Base-by-base conservation (phyloP, 2,329 filamentous ascomycete species). In the Graphilbum sp. region DNA sequence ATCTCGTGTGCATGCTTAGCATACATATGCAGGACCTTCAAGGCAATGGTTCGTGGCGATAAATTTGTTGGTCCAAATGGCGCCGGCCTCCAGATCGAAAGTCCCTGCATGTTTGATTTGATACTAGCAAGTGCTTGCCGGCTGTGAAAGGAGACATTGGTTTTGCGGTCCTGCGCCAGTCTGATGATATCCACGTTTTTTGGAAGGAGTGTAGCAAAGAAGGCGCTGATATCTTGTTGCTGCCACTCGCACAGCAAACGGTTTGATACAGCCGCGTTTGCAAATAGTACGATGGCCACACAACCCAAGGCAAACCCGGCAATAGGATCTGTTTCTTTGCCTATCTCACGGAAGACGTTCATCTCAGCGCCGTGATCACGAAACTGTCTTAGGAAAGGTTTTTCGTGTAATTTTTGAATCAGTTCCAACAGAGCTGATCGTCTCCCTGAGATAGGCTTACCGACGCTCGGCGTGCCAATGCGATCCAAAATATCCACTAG, bases 331-430 rank as follows among this genome's bases (percentile, higher is more conserved):
- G 63, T 56, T 49, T 79, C 72, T 35, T 63, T 61, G 1, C 63
- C 66, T 10, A 81, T 62, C 32, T 71, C 68, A 33, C 69, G 64
- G 37, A 85, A 69, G 15, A 95, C 62, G 23, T 69, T 70, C 38
- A 75, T 68, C 43, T 84, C 80, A 40, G 80, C 72, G 7, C 75
- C 73, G 46, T 84, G 77, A 43, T 86, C 77, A 17, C 80, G 67
- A 48, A 94, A 86, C 43, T 81, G 76, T 16, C 66, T 63, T 21
- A 72, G 61, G 47, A 82, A 86, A 1, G 62, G 63, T 48, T 75
- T 75, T 36, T 77, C 62, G 35, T 68, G 66, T 32, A 78, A 60
- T 47, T 72, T 75, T 33, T 66, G 62, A 2, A 67, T 67, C 32
- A 79, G 53, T 44, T 79, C 74, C 5, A 78, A 55, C 32, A 79